These are phyloP conservation scores for Berkeleyomyces basicola DNA, from an alignment of 2,329 filamentous ascomycete genomes.

Conservation along the genomic window DNA sequence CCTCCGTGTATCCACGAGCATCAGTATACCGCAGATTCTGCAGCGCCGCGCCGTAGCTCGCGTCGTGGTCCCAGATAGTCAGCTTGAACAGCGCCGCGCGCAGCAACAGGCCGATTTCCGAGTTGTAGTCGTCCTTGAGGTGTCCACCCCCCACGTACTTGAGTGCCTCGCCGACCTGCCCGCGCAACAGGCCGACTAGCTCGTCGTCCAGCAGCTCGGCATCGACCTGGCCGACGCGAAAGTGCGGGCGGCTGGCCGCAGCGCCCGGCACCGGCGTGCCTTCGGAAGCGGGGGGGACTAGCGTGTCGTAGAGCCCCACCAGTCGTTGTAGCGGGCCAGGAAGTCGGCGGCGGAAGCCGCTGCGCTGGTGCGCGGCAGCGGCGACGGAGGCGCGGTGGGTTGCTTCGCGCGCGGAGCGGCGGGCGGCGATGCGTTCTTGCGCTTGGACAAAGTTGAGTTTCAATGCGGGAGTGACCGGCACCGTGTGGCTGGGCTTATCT, in stretches of 20 bases:
- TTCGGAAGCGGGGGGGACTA: constrained; percentile 38
- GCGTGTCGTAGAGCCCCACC: constrained; percentile 35
- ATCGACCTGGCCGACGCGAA: constrained; percentile 90
- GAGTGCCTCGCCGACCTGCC: constrained; percentile 72
- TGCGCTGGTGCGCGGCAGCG: constrained; percentile 33
- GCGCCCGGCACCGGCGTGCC: constrained; percentile 15
- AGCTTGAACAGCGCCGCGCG: constrained; percentile 80
- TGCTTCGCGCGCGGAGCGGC: constrained; percentile 55
- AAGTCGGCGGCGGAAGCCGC: constrained; percentile 21
- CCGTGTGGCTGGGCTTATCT: neutral
- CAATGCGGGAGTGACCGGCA: neutral
- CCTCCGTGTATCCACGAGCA: constrained; percentile 40
- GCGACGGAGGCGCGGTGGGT: constrained; percentile 28
- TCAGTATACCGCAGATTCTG: constrained; percentile 87
- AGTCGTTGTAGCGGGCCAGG: constrained; percentile 32
- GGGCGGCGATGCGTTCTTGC: constrained; percentile 69
- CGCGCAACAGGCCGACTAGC: constrained; percentile 66
- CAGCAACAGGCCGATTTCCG: constrained; percentile 67
- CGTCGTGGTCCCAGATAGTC: constrained; percentile 89
- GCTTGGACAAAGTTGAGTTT: constrained; percentile 61
- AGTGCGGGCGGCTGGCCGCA: constrained; percentile 53
- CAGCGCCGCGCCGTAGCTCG: constrained; percentile 81
- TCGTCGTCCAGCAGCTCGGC: constrained; percentile 91
- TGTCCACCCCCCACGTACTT: constrained; percentile 67
- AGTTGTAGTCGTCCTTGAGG: constrained; percentile 69